Evolutionary conservation across 73 alveolate species (phyloP).

Genomic region (Symbiodinium pilosum): DNA sequence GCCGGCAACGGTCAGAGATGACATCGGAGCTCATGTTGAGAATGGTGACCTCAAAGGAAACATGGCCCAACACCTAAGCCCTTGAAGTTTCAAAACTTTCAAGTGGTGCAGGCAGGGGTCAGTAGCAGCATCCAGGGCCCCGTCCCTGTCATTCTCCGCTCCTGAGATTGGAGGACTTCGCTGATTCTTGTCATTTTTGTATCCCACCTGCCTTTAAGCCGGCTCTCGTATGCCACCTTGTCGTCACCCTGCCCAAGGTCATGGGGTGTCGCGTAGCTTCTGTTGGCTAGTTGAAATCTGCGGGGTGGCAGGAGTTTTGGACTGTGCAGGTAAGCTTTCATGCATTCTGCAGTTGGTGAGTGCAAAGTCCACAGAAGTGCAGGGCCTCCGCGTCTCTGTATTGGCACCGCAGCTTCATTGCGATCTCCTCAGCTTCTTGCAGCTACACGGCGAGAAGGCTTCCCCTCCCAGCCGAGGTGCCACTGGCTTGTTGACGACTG

Average conservation of each 20-base stretch:
- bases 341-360: not conserved
- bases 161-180: not conserved
- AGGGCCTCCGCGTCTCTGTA: constrained; percentile 29
- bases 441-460: no score
- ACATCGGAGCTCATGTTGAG: constrained; percentile 53
- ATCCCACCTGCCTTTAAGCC: constrained; percentile 38
- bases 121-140: constrained; percentile 48
- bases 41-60: constrained; percentile 29
- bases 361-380: not conserved
- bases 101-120: not conserved
- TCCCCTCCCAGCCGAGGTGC: not conserved
- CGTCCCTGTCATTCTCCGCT: constrained; percentile 75
- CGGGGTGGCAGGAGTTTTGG: not conserved
- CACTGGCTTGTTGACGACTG: constrained; percentile 91
- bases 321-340: not conserved
- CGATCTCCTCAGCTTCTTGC: constrained; percentile 6
- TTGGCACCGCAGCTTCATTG: constrained; percentile 71
- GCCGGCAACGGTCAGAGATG: constrained; percentile 82
- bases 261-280: not conserved
- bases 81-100: no score
- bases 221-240: constrained; percentile 54
- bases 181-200: no score
- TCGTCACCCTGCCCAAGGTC: constrained; percentile 37
- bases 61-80: not conserved
- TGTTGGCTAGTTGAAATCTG: no score